phyloP scores from a whole-genome alignment of 179 eudicot genomes.

The Spinacia oleracea region DNA sequence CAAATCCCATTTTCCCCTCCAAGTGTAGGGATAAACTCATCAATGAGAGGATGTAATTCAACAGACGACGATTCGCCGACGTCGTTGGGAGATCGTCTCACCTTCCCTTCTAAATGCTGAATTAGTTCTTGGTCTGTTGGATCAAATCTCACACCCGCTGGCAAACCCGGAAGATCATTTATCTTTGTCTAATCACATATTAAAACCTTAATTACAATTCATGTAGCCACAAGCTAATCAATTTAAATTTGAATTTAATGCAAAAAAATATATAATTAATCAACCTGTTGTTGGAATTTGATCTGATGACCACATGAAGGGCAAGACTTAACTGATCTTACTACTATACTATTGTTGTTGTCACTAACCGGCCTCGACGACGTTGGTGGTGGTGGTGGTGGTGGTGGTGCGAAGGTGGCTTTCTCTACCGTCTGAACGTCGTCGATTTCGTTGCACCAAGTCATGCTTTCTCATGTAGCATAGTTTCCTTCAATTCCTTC shows the following conservation, averaged over 20 bases:
- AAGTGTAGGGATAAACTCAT: conserved; percentile 61
- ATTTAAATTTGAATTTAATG: no score
- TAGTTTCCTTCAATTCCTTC: no score
- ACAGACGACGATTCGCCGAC: conserved; percentile 8
- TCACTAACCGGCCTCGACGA: neutral
- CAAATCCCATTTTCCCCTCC: conserved; percentile 67
- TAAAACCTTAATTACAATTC: neutral
- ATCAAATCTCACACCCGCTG: conserved; percentile 69
- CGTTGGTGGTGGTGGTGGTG: conserved; percentile 12
- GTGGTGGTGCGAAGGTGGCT: neutral
- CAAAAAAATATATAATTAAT: no score
- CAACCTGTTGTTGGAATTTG: conserved; percentile 54
- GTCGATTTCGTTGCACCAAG: conserved; percentile 46
- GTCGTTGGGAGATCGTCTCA: conserved; percentile 33
- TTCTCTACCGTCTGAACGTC: conserved; percentile 27
- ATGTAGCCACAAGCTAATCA: no score
- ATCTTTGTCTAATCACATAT: conserved; percentile 36
- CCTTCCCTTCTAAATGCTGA: conserved; percentile 60
- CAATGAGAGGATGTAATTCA: conserved; percentile 54
- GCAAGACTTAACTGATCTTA: conserved; percentile 32
- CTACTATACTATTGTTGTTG: neutral
- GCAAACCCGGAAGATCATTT: conserved; percentile 56
- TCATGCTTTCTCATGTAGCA: conserved; percentile 25
- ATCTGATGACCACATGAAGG: conserved; percentile 65
- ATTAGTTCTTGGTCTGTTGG: conserved; percentile 63